Evolutionary conservation across 2,329 filamentous ascomycete species (phyloP).

Genomic region (Monilinia fructicola): DNA sequence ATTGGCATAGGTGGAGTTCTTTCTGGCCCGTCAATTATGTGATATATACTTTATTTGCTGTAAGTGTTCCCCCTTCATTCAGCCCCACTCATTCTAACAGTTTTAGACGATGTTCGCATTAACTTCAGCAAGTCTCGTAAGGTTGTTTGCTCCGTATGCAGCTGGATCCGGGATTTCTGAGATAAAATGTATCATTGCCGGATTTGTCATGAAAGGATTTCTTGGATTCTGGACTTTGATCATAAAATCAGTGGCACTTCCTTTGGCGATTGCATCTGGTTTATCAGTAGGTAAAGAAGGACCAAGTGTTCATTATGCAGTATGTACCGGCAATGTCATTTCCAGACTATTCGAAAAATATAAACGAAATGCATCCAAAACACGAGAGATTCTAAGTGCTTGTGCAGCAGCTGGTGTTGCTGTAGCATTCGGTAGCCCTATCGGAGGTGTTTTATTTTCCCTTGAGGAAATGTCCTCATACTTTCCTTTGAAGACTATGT

Average conservation of each 20-base stretch:
- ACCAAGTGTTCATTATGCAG: slow-evolving; percentile 97
- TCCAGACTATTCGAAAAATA: slow-evolving; percentile 93
- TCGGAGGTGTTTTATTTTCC: slow-evolving; percentile 94
- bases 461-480: slow-evolving; percentile 97
- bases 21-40: slow-evolving; percentile 79
- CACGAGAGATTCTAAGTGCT: slow-evolving; percentile 89
- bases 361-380: slow-evolving; percentile 86
- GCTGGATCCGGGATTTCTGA: slow-evolving; percentile 96
- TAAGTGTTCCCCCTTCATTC: slow-evolving; percentile 43
- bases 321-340: slow-evolving; percentile 96
- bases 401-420: slow-evolving; percentile 93
- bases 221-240: slow-evolving; percentile 85
- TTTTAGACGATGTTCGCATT: slow-evolving; percentile 72
- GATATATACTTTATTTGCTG: slow-evolving; percentile 82
- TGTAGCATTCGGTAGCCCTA: slow-evolving; percentile 95
- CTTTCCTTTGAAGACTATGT: slow-evolving; percentile 95
- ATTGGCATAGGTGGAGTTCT: slow-evolving; percentile 88
- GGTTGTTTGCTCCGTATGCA: slow-evolving; percentile 90
- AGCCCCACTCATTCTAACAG: slow-evolving; percentile 26
- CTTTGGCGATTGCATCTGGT: slow-evolving; percentile 89
- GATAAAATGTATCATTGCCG: slow-evolving; percentile 98
- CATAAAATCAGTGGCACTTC: slow-evolving; percentile 91
- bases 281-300: slow-evolving; percentile 96
- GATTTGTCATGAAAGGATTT: slow-evolving; percentile 99
- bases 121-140: slow-evolving; percentile 80